Evolutionary conservation across 495 filamentous ascomycete species (phyloP).

Genomic region (Podospora pseudoanserina): DNA sequence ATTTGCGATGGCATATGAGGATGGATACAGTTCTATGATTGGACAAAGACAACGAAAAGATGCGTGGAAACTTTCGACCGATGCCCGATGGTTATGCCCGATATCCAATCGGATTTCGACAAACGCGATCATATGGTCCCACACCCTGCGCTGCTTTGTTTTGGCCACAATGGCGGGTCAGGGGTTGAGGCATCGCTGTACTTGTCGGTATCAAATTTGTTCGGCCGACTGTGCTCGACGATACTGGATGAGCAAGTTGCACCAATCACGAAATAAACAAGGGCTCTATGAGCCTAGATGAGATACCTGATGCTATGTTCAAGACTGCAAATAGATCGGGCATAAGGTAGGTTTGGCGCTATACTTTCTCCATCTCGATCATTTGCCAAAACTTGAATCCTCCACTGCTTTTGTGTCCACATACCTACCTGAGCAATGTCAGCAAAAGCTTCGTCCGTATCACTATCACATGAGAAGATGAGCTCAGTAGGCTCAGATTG

Average conservation of each 20-base stretch:
- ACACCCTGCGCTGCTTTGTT: background rate
- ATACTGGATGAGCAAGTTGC: no score
- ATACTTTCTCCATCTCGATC: no score
- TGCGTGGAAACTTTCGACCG: background rate
- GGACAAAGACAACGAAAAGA: background rate
- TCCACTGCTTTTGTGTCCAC: no score
- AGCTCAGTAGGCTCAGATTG: background rate
- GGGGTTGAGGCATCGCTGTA: background rate
- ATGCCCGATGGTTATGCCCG: background rate
- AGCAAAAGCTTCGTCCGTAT: background rate
- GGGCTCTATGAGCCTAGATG: no score
- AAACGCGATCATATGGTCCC: background rate
- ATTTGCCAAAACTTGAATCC: no score
- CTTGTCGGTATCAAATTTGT: background rate
- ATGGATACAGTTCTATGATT: background rate
- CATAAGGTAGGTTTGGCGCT: no score
- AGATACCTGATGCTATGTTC: no score
- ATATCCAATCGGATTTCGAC: background rate
- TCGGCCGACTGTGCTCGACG: background rate
- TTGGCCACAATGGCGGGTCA: background rate
- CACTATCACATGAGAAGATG: background rate
- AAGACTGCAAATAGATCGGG: no score
- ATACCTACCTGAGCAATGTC: no score
- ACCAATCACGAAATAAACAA: no score
- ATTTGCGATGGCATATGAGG: no score